Evolutionary conservation across 2,329 filamentous ascomycete species (phyloP).

Genomic region (Ascochyta rabiei): DNA sequence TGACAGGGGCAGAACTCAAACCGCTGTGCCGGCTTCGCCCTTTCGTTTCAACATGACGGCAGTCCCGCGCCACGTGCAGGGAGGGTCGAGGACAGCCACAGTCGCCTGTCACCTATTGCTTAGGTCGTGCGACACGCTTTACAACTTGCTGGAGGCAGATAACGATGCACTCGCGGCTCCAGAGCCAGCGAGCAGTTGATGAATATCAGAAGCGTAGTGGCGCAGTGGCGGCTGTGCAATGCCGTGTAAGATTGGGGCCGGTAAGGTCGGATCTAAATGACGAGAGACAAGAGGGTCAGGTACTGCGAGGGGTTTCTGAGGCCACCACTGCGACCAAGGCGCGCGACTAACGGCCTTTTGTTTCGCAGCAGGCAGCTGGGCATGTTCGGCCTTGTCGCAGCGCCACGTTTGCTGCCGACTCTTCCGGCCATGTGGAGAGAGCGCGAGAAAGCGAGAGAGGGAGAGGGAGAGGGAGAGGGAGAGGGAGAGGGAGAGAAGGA

Average conservation of each 20-base stretch:
- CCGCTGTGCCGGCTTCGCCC: conserved; percentile 33
- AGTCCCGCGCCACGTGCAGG: conserved; percentile 36
- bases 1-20: conserved; percentile 29
- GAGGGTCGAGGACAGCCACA: conserved; percentile 23
- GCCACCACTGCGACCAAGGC: conserved; percentile 18
- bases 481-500: no score
- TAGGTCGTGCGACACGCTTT: conserved; percentile 3
- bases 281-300: conserved; percentile 9
- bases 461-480: not conserved
- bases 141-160: conserved; percentile 20
- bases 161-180: conserved; percentile 19
- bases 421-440: not conserved
- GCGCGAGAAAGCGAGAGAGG: not conserved
- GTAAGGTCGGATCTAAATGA: conserved; percentile 25
- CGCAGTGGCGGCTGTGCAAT: conserved; percentile 9
- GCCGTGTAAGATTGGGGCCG: conserved; percentile 20
- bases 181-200: conserved; percentile 3
- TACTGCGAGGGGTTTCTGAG: conserved; percentile 14
- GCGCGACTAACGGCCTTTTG: conserved; percentile 17
- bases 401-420: conserved; percentile 6
- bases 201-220: not conserved
- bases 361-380: conserved; percentile 22
- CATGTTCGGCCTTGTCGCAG: conserved; percentile 3
- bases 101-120: conserved; percentile 13
- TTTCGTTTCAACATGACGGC: conserved; percentile 35